These are phyloP conservation scores for Scedosporium dehoogii DNA, from an alignment of 2,329 filamentous ascomycete species.

Conservation along the genomic window DNA sequence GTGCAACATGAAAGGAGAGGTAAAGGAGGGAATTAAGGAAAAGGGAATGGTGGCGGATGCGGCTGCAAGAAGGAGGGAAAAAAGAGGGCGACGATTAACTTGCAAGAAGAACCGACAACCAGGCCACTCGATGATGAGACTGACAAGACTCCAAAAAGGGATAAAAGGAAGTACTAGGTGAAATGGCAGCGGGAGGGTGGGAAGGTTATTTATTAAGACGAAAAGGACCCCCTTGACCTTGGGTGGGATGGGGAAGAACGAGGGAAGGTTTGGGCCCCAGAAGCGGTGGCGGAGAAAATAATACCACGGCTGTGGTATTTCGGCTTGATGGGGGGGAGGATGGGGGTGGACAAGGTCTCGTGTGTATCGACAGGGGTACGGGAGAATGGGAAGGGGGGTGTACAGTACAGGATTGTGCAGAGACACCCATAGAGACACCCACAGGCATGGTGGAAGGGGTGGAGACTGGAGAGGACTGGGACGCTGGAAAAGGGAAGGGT, in stretches of 20 bases:
- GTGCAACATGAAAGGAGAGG: no score
- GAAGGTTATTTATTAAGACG: constrained; percentile 7
- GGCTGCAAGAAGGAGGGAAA: background rate
- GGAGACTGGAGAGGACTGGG: background rate
- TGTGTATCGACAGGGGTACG: constrained; percentile 1
- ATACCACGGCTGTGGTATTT: constrained; percentile 8
- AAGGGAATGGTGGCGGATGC: background rate
- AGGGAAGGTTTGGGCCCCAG: constrained; percentile 1
- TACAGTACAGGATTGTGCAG: background rate
- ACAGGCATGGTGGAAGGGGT: background rate
- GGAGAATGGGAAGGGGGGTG: background rate
- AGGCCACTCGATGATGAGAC: constrained; percentile 4
- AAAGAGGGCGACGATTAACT: background rate
- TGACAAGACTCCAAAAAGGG: constrained; percentile 5
- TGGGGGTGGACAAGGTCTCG: constrained; percentile 6
- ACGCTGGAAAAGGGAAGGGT: constrained; percentile 1
- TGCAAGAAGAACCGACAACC: background rate
- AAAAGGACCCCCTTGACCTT: background rate
- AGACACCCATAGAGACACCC: background rate
- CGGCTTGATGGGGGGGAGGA: constrained; percentile 1
- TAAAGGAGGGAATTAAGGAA: background rate
- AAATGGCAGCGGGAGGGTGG: constrained; percentile 3
- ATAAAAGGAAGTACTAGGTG: constrained; percentile 6
- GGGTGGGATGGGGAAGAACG: constrained; percentile 3
- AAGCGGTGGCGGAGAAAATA: constrained; percentile 7